These are phyloP conservation scores for Lasiodiplodia sp. DNA, from an alignment of 2,329 filamentous ascomycete genomes.

Conservation along the genomic window DNA sequence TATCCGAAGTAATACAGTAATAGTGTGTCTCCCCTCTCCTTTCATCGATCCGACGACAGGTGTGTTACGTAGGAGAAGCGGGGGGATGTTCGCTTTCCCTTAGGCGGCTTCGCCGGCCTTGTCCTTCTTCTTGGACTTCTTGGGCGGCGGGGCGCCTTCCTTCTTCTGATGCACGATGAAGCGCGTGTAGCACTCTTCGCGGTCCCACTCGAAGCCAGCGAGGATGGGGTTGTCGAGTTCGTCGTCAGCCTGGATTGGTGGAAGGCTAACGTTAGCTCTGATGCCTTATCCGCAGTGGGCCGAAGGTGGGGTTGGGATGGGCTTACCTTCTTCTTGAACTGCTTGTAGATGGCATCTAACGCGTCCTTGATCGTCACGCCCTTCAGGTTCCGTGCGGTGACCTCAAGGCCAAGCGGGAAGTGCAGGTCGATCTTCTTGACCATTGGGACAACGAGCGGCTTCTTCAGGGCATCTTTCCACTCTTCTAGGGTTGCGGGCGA, in stretches of 20 bases:
- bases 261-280: background rate
- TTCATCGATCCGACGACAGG: background rate
- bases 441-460: slow-evolving; percentile 78
- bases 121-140: slow-evolving; percentile 48
- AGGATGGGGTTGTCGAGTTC: slow-evolving; percentile 88
- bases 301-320: slow-evolving; percentile 1
- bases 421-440: slow-evolving; percentile 95
- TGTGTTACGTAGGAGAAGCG: background rate
- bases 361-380: slow-evolving; percentile 98
- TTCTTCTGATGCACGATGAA: slow-evolving; percentile 87
- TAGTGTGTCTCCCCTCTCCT: background rate
- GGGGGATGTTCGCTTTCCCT: slow-evolving; percentile 30
- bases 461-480: slow-evolving; percentile 76
- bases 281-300: background rate
- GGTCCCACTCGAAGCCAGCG: slow-evolving; percentile 95
- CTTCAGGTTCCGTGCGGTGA: slow-evolving; percentile 88
- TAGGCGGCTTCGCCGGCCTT: slow-evolving; percentile 42
- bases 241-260: slow-evolving; percentile 74
- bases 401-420: slow-evolving; percentile 86
- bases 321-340: slow-evolving; percentile 92
- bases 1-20: slow-evolving; percentile 23
- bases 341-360: slow-evolving; percentile 92
- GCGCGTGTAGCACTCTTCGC: slow-evolving; percentile 86
- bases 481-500: slow-evolving; percentile 78
- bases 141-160: slow-evolving; percentile 59